Evolutionary conservation across 23 red algal species (phyloP), one percentile per base, ranked within the genome.

Genomic region (Gracilariopsis chorda): DNA sequence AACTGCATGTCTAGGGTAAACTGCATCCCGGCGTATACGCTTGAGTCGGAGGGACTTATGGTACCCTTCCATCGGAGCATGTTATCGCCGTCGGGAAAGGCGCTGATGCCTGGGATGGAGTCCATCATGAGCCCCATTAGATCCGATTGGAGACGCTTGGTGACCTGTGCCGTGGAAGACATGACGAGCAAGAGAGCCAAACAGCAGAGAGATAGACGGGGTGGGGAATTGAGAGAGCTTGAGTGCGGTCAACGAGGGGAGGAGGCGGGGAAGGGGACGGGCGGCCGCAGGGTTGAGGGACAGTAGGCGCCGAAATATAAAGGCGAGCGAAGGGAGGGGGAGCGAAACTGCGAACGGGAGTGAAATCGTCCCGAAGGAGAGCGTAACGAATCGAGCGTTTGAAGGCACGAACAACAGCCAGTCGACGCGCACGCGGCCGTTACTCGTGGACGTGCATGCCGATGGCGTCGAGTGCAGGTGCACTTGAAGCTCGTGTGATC

Each of bases 91-190:
- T 93, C 71, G 1, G 95, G 95, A 57, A 98, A 98, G 11, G 95
- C 95, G 16, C 78, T 71, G 41, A 98, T 80, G 74, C 91, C 95
- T 2, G 95, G 85, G 30, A 90, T 86, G 78, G 80, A 51, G 65
- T 98, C 91, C 51, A 92, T 84, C 95, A 98, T 98, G n/a, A 98
- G 77, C 33, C 13, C 33, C 67, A 91, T 81, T 51, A 98, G 87
- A 78, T 98, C 95, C 12, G 86, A 69, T 42, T 98, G 84, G 40
- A 98, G 91, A 21, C 95, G 90, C 86, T 98, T 98, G 24, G 90
- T 70, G 29, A 87, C 93, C 14, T 61, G 64, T 2, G 37, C 71
- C 12, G 34, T 28, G 33, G 23, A 40, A 37, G 77, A 36, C 88
- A 92, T 92, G 2, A 1, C 4, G 69, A 48, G 2, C 39, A 24